These are phyloP conservation scores for Parathielavia appendiculata DNA, from an alignment of 495 filamentous ascomycete species.

Conservation along the genomic window DNA sequence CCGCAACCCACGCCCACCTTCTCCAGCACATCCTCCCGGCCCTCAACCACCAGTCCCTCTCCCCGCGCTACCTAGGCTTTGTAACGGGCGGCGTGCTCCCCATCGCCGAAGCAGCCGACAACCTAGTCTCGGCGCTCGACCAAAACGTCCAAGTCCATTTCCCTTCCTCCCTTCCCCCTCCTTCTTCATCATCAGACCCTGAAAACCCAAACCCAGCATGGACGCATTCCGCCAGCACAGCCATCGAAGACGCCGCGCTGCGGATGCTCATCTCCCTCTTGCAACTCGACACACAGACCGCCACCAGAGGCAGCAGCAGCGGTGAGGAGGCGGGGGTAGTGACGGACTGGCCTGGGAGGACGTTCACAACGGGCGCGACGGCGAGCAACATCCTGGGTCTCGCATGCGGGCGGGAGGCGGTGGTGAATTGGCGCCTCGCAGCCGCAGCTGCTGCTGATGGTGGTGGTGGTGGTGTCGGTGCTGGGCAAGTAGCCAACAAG, in stretches of 20 bases:
- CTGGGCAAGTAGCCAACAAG: not conserved
- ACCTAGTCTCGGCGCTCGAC: slow-evolving; percentile 69
- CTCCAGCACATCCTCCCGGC: slow-evolving; percentile 58
- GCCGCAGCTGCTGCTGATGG: not conserved
- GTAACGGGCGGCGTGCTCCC: slow-evolving; percentile 78
- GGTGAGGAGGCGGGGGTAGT: not conserved
- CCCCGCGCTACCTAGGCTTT: slow-evolving; percentile 74
- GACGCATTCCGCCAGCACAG: slow-evolving; percentile 59
- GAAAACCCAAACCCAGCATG: not conserved
- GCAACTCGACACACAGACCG: slow-evolving; percentile 36
- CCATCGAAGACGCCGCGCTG: slow-evolving; percentile 68
- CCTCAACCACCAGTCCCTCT: slow-evolving; percentile 58
- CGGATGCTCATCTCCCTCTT: slow-evolving; percentile 65
- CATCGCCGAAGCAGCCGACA: slow-evolving; percentile 78
- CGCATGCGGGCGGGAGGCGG: slow-evolving; percentile 67
- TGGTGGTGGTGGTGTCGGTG: too few species aligned
- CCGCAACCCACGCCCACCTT: slow-evolving; percentile 39
- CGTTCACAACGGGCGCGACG: slow-evolving; percentile 88
- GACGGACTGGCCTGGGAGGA: slow-evolving; percentile 52
- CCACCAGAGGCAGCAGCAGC: not conserved
- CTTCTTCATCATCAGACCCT: not conserved
- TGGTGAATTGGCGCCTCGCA: slow-evolving; percentile 44
- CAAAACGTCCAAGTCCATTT: slow-evolving; percentile 87
- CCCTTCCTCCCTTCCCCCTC: slow-evolving; percentile 35
- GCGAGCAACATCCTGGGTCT: slow-evolving; percentile 78